Evolutionary conservation across 192 early-diverging fungal species (phyloP).

Genomic region (Mortierella hygrophila): DNA sequence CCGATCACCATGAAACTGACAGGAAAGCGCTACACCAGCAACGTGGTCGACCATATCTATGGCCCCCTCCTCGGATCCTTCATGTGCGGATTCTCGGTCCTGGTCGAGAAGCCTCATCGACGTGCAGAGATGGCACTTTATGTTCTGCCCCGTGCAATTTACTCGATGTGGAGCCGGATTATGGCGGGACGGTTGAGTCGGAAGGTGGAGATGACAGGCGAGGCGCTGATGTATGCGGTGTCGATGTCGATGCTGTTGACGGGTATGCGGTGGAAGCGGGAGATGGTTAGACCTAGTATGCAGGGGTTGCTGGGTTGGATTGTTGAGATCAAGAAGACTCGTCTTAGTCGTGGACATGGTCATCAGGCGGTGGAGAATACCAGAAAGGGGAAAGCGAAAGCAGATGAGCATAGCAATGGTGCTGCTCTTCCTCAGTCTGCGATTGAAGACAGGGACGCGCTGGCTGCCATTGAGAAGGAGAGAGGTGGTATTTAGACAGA

Average conservation of each 20-base stretch:
- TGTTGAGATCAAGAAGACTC: constrained; percentile 33
- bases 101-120: constrained; percentile 72
- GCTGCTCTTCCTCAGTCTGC: background rate
- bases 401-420: background rate
- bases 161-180: constrained; percentile 62
- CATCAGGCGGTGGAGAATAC: background rate
- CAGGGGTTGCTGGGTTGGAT: constrained; percentile 68
- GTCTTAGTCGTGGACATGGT: background rate
- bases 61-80: constrained; percentile 67
- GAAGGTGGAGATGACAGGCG: constrained; percentile 49
- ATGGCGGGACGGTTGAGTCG: constrained; percentile 56
- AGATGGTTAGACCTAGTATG: constrained; percentile 65
- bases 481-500: background rate
- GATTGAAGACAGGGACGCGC: constrained; percentile 18
- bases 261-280: constrained; percentile 59
- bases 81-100: constrained; percentile 72
- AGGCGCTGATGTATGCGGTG: constrained; percentile 63
- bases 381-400: background rate
- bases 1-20: constrained; percentile 51
- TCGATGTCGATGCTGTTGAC: constrained; percentile 65
- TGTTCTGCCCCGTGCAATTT: constrained; percentile 64
- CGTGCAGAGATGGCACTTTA: constrained; percentile 67
- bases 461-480: constrained; percentile 22
- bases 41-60: constrained; percentile 57
- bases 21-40: constrained; percentile 43